Percentiles rank a stretch among this genome's conserved stretches.
Conservation (phyloP, 192 early-diverging fungal species). For the Umbelopsis isabellina region DNA sequence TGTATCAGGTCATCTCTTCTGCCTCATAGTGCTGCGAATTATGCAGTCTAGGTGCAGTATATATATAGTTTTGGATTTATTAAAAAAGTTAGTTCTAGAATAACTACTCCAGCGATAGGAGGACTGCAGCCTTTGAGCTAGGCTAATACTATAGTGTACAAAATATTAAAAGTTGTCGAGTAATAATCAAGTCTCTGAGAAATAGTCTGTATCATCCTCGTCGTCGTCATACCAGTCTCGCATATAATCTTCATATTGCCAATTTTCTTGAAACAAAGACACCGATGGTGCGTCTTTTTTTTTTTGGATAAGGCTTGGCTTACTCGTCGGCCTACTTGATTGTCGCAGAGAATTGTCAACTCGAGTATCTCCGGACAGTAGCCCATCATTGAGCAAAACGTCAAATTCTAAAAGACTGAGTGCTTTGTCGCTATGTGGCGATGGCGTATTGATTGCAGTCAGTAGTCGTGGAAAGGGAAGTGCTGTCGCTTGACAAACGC, state of each 20-base stretch:
- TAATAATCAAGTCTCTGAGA: background rate
- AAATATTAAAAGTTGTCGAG: background rate
- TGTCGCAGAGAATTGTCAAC: background rate
- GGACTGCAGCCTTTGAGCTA: background rate
- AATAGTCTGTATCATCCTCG: background rate
- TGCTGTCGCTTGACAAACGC: background rate
- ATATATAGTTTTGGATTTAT: too few species aligned
- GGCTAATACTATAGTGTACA: background rate
- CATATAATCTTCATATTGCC: slow-evolving; percentile 13
- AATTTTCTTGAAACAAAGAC: slow-evolving; percentile 1
- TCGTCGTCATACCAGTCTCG: slow-evolving; percentile 8
- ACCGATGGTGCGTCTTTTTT: background rate
- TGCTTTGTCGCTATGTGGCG: background rate
- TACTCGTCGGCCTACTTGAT: background rate
- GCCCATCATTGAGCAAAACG: background rate
- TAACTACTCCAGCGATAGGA: too few species aligned
- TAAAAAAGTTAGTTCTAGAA: too few species aligned
- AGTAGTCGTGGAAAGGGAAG: background rate
- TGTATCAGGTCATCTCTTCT: too few species aligned
- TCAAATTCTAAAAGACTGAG: background rate
- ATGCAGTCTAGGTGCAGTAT: too few species aligned
- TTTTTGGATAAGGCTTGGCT: background rate
- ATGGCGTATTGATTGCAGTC: background rate
- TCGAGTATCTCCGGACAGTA: background rate
- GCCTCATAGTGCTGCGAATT: too few species aligned